Conservation (phyloP, 139 green algal genomes). For the Chloropicon primus region DNA sequence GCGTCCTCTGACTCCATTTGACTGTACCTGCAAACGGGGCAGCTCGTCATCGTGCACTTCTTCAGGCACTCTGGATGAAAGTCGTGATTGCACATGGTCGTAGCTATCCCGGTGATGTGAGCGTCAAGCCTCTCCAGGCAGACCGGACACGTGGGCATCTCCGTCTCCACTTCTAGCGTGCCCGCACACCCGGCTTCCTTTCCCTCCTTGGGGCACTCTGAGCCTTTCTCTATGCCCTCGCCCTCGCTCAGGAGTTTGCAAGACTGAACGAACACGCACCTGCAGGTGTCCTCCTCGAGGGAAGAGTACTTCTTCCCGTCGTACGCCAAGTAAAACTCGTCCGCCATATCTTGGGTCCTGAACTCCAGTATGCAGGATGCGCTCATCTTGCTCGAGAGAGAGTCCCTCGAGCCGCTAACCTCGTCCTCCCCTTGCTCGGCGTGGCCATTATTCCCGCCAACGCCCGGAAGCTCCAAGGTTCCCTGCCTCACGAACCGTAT, state of each 20-base stretch:
- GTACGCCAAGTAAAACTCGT: conserved; percentile 63
- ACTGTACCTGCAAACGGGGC: conserved; percentile 33
- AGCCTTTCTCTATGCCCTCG: not conserved
- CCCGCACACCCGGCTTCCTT: not conserved
- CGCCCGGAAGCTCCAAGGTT: not conserved
- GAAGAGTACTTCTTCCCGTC: conserved; percentile 56
- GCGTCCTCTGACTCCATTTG: conserved; percentile 8
- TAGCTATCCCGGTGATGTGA: conserved; percentile 82
- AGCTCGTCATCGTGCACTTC: conserved; percentile 26
- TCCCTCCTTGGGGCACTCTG: not conserved
- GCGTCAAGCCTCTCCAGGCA: conserved; percentile 92
- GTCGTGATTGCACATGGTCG: conserved; percentile 86
- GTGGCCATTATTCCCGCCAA: too few relatives aligned
- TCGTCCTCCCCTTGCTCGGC: too few relatives aligned
- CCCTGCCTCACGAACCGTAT: not conserved
- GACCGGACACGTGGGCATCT: conserved; percentile 88
- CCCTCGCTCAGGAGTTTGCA: conserved; percentile 17
- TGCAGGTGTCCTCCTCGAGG: conserved; percentile 57
- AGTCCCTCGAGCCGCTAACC: too few relatives aligned
- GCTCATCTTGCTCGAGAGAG: not conserved
- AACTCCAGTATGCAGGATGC: conserved; percentile 52
- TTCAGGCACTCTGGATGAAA: conserved; percentile 85
- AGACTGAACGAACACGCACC: conserved; percentile 35
- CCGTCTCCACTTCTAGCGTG: conserved; percentile 27
- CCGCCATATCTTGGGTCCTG: conserved; percentile 35